Conservation (phyloP, 192 early-diverging fungal genomes). For the Coemansia brasiliensis region DNA sequence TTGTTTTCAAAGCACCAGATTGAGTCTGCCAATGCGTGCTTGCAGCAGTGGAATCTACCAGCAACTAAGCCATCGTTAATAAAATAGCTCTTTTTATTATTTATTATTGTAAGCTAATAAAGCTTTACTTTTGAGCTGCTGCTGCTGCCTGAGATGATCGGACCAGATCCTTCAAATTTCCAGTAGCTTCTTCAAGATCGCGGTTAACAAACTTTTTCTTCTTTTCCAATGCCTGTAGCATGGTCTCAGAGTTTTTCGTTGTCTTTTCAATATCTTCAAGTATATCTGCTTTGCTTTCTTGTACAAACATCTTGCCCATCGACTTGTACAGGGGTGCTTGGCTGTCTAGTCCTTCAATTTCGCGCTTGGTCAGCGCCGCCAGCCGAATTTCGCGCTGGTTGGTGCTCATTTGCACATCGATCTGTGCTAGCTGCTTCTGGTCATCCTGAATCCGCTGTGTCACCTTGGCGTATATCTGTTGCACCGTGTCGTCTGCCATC, state of each 20-base stretch:
- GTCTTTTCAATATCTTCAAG: slow-evolving; percentile 34
- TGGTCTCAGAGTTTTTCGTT: slow-evolving; percentile 5
- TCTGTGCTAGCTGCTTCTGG: slow-evolving; percentile 43
- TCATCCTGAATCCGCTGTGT: slow-evolving; percentile 44
- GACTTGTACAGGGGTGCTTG: slow-evolving; percentile 41
- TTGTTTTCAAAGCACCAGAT: slow-evolving; percentile 7
- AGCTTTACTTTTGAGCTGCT: not conserved
- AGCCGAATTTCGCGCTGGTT: slow-evolving; percentile 51
- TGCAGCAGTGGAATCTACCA: slow-evolving; percentile 21
- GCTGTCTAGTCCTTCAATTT: slow-evolving; percentile 35
- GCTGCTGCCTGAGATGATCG: slow-evolving; percentile 12
- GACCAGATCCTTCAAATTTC: slow-evolving; percentile 40
- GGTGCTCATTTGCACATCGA: slow-evolving; percentile 40
- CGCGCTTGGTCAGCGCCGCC: slow-evolving; percentile 43
- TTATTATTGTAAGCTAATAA: not conserved
- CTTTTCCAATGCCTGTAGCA: slow-evolving; percentile 42
- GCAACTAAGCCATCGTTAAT: not conserved
- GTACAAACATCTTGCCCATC: slow-evolving; percentile 55
- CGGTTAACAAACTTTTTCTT: slow-evolving; percentile 54
- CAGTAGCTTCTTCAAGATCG: slow-evolving; percentile 36
- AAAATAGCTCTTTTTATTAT: not conserved
- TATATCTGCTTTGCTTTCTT: slow-evolving; percentile 30
- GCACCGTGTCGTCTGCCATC: slow-evolving; percentile 40
- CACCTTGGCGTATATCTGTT: slow-evolving; percentile 46
- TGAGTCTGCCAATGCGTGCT: slow-evolving; percentile 20